These are phyloP conservation scores for Malassezia arunalokei DNA, from an alignment of 1,284 basidiomycete species.

Conservation along the genomic window DNA sequence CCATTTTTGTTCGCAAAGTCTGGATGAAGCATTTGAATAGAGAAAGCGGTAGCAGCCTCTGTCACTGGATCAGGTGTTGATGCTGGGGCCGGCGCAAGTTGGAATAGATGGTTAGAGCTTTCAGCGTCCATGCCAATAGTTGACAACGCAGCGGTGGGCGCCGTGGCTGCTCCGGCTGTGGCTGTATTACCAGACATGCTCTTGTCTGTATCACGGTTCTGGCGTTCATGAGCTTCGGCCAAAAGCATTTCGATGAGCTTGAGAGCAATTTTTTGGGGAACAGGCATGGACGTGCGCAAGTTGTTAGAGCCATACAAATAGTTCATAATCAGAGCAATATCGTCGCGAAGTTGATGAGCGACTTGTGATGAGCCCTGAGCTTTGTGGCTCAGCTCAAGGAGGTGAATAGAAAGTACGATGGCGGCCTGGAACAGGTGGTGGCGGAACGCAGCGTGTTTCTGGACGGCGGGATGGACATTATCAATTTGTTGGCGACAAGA, in stretches of 20 bases:
- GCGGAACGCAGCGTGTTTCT: constrained; percentile 50
- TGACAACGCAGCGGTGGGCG: background rate
- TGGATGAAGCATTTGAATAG: constrained; percentile 8
- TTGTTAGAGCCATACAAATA: constrained; percentile 4
- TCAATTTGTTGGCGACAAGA: constrained; percentile 17
- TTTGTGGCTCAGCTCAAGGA: constrained; percentile 71
- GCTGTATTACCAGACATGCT: background rate
- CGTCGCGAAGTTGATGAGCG: constrained; percentile 16
- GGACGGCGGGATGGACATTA: constrained; percentile 16
- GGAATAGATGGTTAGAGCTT: constrained; percentile 8
- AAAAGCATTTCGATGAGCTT: constrained; percentile 9
- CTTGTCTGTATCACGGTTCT: background rate
- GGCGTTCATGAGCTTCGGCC: background rate
- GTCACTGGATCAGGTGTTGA: constrained; percentile 1
- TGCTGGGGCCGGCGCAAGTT: background rate
- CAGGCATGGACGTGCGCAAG: background rate
- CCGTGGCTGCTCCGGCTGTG: background rate
- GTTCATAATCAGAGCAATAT: constrained; percentile 13
- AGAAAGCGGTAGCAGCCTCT: constrained; percentile 6
- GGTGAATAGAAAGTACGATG: constrained; percentile 70
- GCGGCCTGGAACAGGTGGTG: constrained; percentile 57
- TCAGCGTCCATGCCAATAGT: constrained; percentile 8
- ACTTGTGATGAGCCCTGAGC: constrained; percentile 52
- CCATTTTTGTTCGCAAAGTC: background rate
- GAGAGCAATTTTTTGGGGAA: constrained; percentile 13